These are phyloP conservation scores for Clarireedia monteithiana DNA, from an alignment of 2,329 filamentous ascomycete genomes.

Conservation along the genomic window DNA sequence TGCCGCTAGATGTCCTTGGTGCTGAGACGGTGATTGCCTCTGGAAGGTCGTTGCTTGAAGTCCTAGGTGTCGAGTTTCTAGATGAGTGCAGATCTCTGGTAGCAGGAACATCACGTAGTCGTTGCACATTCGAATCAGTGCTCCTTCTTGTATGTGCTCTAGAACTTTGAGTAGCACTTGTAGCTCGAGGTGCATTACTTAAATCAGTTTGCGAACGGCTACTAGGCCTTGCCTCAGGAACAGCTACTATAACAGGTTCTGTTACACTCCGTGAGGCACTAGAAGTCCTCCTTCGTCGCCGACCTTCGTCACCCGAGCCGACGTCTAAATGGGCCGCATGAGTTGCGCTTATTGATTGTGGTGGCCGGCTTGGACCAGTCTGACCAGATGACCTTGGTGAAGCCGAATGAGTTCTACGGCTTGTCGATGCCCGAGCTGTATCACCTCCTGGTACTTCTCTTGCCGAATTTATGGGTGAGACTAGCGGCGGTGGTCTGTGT, in stretches of 20 bases:
- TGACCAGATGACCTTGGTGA: conserved; percentile 38
- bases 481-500: conserved; percentile 23
- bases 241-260: conserved; percentile 36
- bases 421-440: conserved; percentile 15
- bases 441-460: conserved; percentile 25
- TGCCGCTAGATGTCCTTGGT: conserved; percentile 4
- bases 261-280: conserved; percentile 50
- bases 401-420: conserved; percentile 36
- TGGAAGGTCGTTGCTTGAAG: neutral
- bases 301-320: conserved; percentile 38
- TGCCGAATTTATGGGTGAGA: conserved; percentile 19
- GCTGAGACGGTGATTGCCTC: conserved; percentile 10
- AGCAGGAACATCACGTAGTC: conserved; percentile 17
- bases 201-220: conserved; percentile 62
- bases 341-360: conserved; percentile 35
- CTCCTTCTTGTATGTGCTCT: conserved; percentile 24
- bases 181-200: conserved; percentile 32
- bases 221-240: conserved; percentile 39
- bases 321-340: conserved; percentile 41
- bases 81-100: conserved; percentile 2
- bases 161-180: conserved; percentile 7
- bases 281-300: conserved; percentile 41
- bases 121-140: conserved; percentile 23
- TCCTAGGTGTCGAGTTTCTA: conserved; percentile 3
- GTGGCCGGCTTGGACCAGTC: conserved; percentile 43